Evolutionary conservation across 139 green algal species (phyloP), one percentile per base, ranked within the genome.

Genomic region (Desmodesmus armatus): DNA sequence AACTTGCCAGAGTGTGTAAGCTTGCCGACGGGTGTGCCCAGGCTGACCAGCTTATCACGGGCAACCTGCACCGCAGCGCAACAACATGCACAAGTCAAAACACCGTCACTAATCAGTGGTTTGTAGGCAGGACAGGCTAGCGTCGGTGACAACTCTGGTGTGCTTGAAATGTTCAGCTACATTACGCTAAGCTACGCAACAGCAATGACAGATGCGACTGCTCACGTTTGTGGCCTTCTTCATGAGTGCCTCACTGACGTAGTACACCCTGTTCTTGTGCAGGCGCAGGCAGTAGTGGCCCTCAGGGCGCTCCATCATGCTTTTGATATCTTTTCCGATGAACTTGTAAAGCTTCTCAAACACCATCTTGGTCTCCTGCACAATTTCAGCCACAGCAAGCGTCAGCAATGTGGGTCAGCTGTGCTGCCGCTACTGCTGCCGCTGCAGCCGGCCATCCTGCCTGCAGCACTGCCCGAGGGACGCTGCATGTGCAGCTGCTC

Each of bases 331-430:
- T 80, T 98, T 99, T 11, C 98, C 98, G 9, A 99, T 94, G 74
- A 97, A 99, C 75, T 99, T 99, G 84, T 97, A 96, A 13, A 99
- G 94, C 92, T 99, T 99, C 83, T 99, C 97, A 82, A 99, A 98
- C 19, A 99, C 97, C 35, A 90, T 78, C 85, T 97, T 96, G 0
- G 97, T 98, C 89, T 99, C 97, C 91, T 98, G 85, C 73, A 80
- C n/a, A n/a, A n/a, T n/a, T n/a, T n/a, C n/a, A n/a, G 65, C 25
- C 19, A 77, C 37, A 77, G 17, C n/a, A 58, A 58, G 17, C 47
- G 47, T 58, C 47, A 40, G 19, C 2, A 5, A 2, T 62, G 7
- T 15, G 5, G 51, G n/a, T n/a, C n/a, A n/a, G n/a, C n/a, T n/a
- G 15, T 27, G 51, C 15, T 62, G 51, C 15, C 17, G 51, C 15